Base-by-base conservation (phyloP, 352 stramenopile species). In the Blastocystis sp. region DNA sequence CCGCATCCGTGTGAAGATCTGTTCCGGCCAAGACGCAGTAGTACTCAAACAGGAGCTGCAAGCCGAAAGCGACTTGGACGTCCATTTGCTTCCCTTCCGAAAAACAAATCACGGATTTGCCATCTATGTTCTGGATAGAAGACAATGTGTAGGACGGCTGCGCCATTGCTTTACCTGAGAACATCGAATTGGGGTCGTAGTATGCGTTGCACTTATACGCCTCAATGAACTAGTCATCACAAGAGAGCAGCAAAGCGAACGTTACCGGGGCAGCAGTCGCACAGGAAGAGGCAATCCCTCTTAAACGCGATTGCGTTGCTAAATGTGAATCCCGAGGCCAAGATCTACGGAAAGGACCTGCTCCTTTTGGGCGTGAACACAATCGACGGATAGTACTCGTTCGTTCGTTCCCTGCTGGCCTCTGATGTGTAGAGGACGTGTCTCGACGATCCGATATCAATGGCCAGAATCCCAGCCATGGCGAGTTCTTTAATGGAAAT, bases 361-460 rank as follows among this genome's bases (percentile, higher is more conserved):
- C 3, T 41, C 10, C 41, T 45, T 37, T 29, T 62, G 24, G 59
- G 26, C 19, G 45, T 81, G 21, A 50, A 41, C 6, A 81, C 33
- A 69, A 45, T 77, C 13, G 66, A 26, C 26, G 66, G 66, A 21
- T 16, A 55, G 16, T 77, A 77, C 24, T 77, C 29, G 19, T 37
- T 24, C 13, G 4, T 1, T n/a, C 51, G 16, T 19, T 45, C 3
- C 19, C 55, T 13, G 66, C 33, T 69, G 0, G 65, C 26, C 45
- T 85, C 55, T 24, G 74, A 70, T 3, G 41, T 50, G 6, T 31
- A 26, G 29, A 67, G 26, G 4, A 39, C 50, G 29, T 69, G 55
- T 16, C 21, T 4, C n/a, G 3, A 50, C 31, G 59, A 85, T 6
- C 74, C 74, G 19, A 85, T 21, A 85, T 69, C 51, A 50, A 85